These are phyloP conservation scores for Epichloe scottii DNA, from an alignment of 2,329 filamentous ascomycete species.

Conservation along the genomic window DNA sequence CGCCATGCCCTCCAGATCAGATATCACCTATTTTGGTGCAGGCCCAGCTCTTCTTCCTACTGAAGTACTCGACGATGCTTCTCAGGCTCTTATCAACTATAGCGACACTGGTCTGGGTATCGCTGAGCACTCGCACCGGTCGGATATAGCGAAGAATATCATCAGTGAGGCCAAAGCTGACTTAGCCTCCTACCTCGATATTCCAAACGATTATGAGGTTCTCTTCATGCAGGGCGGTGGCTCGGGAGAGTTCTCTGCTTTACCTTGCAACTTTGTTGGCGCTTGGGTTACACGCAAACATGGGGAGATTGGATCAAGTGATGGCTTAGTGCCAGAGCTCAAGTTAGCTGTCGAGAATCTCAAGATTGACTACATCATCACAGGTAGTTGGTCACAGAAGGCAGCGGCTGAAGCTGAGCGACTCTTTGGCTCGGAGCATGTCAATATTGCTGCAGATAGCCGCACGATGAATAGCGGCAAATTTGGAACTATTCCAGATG, in stretches of 20 bases:
- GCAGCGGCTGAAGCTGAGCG: constrained; percentile 72
- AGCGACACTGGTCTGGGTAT: constrained; percentile 69
- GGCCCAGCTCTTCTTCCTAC: constrained; percentile 83
- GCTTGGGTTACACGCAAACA: constrained; percentile 67
- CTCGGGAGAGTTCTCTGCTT: constrained; percentile 70
- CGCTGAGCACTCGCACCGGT: constrained; percentile 84
- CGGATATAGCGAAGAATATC: constrained; percentile 63
- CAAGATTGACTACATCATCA: constrained; percentile 80
- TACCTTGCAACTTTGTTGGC: constrained; percentile 71
- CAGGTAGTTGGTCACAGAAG: constrained; percentile 75
- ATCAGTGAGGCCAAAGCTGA: constrained; percentile 67
- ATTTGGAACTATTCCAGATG: constrained; percentile 71
- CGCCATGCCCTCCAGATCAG: constrained; percentile 32
- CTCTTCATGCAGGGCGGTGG: constrained; percentile 83
- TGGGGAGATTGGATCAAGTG: constrained; percentile 34
- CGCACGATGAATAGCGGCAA: constrained; percentile 59
- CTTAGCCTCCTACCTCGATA: constrained; percentile 61
- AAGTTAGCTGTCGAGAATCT: constrained; percentile 56
- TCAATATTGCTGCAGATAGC: constrained; percentile 67
- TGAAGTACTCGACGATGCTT: constrained; percentile 63
- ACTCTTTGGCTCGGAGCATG: constrained; percentile 62
- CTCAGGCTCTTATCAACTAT: constrained; percentile 70
- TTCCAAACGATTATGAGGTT: constrained; percentile 78
- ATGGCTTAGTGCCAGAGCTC: constrained; percentile 19
- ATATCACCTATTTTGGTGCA: constrained; percentile 79